Evolutionary conservation across 2,329 filamentous ascomycete genomes (phyloP), one percentile per base, ranked within the genome.

Genomic region (Penicillium sp.): DNA sequence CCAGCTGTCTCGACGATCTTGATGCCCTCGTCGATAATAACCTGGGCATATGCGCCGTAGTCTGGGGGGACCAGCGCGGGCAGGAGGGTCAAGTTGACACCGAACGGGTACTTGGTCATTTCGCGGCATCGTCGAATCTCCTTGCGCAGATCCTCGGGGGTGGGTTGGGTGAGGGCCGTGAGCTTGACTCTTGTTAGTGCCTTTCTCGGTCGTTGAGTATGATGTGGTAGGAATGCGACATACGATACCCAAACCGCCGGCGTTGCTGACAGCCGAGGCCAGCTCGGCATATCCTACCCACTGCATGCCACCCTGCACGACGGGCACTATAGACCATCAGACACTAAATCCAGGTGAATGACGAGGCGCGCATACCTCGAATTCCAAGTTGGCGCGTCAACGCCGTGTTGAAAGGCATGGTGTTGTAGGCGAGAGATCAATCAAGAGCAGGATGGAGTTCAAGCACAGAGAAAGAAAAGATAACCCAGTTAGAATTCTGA

Each of bases 21-120:
- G 67, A 96, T 75, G 40, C 88, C 89, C 70, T 95, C 89, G 60
- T 95, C 89, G 59, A 98, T 89, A 59, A 93, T 81, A 37, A 89
- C 85, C 66, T 86, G 85, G 17, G 90, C 87, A 68, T 94, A 98
- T 44, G 86, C 90, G 45, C 71, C 77, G 65, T 98, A 98, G 74
- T 96, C 83, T 4, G 92, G 92, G 5, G 92, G 87, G 7, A 87
- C 82, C 54, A 96, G 77, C 39, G 89, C 77, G 17, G 92, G 92
- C 30, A 96, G 82, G 45, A 96, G 82, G 6, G 92, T 98, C 52
- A 96, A 78, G 70, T 98, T 98, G 55, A 96, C 90, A 57, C 76
- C 92, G 65, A 98, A 96, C 29, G 70, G 70, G 45, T 69, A 68
- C 31, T 67, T 66, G 45, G 71, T 73, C 59, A 96, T 79, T 48